Percentiles rank a stretch among this genome's conserved stretches.
Evolutionary conservation across 1,284 basidiomycete genomes (phyloP).

Genomic region (Rugosomyces carneus): DNA sequence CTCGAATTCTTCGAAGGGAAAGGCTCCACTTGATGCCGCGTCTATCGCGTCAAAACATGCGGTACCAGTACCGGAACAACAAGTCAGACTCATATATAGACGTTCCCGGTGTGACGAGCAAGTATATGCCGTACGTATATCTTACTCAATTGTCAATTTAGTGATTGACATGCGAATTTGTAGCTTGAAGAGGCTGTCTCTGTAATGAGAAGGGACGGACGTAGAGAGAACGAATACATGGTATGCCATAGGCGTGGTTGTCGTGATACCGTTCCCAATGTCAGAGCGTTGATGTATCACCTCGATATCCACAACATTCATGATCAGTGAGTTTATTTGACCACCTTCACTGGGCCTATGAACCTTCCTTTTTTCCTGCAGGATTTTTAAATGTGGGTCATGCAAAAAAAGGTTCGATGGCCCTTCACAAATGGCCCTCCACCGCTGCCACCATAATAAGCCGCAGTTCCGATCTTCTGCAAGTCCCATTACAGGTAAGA

Average conservation of each 20-base stretch:
- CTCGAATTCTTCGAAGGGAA: slow-evolving; percentile 11
- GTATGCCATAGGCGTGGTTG: slow-evolving; percentile 49
- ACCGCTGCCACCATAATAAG: slow-evolving; percentile 20
- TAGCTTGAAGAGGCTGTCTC: slow-evolving; percentile 38
- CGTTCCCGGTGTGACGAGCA: slow-evolving; percentile 32
- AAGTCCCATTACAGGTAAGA: slow-evolving; percentile 23
- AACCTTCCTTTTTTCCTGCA: slow-evolving; percentile 10
- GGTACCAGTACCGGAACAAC: slow-evolving; percentile 9
- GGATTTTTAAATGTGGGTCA: slow-evolving; percentile 20
- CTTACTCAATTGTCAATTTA: background rate
- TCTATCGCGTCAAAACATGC: slow-evolving; percentile 4
- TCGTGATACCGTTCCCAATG: slow-evolving; percentile 37
- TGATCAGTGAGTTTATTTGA: slow-evolving; percentile 26
- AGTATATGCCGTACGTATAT: slow-evolving; percentile 31
- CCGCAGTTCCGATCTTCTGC: slow-evolving; percentile 14
- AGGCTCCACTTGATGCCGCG: slow-evolving; percentile 1
- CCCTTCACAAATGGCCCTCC: slow-evolving; percentile 20
- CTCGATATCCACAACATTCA: slow-evolving; percentile 55
- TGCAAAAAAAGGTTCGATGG: slow-evolving; percentile 23
- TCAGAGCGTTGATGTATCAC: slow-evolving; percentile 48
- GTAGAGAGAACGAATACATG: slow-evolving; percentile 20
- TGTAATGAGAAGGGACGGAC: slow-evolving; percentile 26
- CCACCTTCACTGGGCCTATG: background rate
- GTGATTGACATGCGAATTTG: background rate
- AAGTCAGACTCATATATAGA: slow-evolving; percentile 20